Evolutionary conservation across 1,284 basidiomycete species (phyloP), one percentile per base, ranked within the genome.

Genomic region (Rhodotorula glutinis): DNA sequence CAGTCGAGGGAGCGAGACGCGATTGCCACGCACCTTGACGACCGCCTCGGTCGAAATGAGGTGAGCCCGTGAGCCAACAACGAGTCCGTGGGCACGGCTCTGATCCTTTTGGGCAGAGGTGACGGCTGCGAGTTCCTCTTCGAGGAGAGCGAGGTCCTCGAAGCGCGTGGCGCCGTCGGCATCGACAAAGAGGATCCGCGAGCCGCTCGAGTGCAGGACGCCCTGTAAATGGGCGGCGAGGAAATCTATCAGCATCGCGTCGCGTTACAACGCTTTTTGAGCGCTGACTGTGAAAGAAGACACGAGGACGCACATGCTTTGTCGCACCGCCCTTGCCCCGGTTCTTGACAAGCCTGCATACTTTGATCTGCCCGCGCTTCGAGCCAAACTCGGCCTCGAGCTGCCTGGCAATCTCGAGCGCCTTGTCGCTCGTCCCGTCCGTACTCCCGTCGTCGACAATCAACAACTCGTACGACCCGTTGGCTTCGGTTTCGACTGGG

Each of bases 241-340:
- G n/a, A 13, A 4, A 11, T n/a, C 3, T 49, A 8, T 27, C 21
- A 17, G 21, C 8, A 13, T 49, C 47, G 23, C 21, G 13, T 13
- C 17, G 47, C n/a, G n/a, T n/a, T n/a, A n/a, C n/a, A n/a, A n/a
- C n/a, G n/a, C n/a, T n/a, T n/a, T n/a, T n/a, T n/a, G n/a, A n/a
- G n/a, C n/a, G n/a, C n/a, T n/a, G n/a, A n/a, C n/a, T n/a, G n/a
- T n/a, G n/a, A n/a, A n/a, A n/a, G n/a, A n/a, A n/a, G n/a, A n/a
- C n/a, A n/a, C n/a, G n/a, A n/a, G n/a, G n/a, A 76, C 79, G 69
- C 59, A 79, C 92, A 79, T 95, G 92, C 51, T 88, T 83, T 27
- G 96, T 92, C 0, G 92, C 91, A 1, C 91, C 93, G 30, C 93
- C 93, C 77, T 96, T 97, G 1, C 93, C 93, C 17, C 89, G 80